Base-by-base conservation (phyloP, 2,329 filamentous ascomycete genomes). In the Lasiodiplodia gonubiensis region DNA sequence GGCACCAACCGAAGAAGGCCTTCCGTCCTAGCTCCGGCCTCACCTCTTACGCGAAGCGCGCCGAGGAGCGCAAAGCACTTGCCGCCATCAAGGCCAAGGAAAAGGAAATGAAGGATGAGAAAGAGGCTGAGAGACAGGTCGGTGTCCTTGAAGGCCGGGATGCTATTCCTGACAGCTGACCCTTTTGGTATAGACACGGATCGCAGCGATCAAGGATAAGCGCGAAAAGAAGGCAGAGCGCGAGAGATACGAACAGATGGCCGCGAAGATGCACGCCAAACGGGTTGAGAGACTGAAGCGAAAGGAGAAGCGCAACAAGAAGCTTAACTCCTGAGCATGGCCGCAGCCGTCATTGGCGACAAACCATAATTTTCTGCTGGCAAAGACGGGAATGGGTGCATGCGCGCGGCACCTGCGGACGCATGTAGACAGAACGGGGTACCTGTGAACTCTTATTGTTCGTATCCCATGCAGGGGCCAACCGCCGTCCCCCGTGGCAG, bases 211-310 rank as follows among this genome's bases (percentile, higher is more conserved):
- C 76, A 94, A 91, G 75, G 93, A 97, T 71, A 94, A 91, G 80
- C 88, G 92, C 72, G 90, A 89, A 23, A 92, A 90, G 64, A 98
- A 97, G 86, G 94, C 93, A 74, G 95, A 98, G 84, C 93, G 91
- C 80, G 93, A 94, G 75, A 86, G 94, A 72, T 98, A 94, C 77
- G 92, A 93, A 79, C 92, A 94, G 84, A 88, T 99, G 88, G 94
- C 93, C 23, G 92, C 93, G 82, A 98, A 95, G 84, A 98, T 99
- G 95, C 94, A 98, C 83, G 89, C 88, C 81, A 98, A 97, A 86
- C 87, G 94, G 69, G 90, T 98, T 14, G 95, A 99, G 82, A 88
- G 95, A 73, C 81, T 97, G 80, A 97, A 93, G 89, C 88, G 94
- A 77, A 92, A 93, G 80, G 95, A 99, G 85, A 98, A 98, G 89